Evolutionary conservation across 192 early-diverging fungal genomes (phyloP).

Genomic region (Kickxella alabastrina): DNA sequence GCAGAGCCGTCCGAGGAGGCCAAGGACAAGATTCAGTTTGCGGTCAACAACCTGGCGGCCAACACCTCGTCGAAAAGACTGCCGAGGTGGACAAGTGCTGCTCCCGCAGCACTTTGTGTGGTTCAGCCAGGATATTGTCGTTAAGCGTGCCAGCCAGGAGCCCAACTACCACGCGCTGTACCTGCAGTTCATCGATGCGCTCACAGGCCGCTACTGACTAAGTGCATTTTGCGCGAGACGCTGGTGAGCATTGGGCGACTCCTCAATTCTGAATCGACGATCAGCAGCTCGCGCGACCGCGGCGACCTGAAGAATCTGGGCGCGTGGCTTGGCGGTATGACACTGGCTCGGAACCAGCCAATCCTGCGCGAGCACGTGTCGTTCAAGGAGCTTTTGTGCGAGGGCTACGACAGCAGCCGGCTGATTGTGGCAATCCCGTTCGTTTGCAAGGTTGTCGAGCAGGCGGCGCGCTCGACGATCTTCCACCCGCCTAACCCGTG

Average conservation of each 20-base stretch:
- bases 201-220: conserved; percentile 63
- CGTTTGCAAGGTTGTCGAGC: conserved; percentile 95
- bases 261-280: conserved; percentile 90
- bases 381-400: conserved; percentile 90
- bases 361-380: conserved; percentile 94
- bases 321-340: conserved; percentile 95
- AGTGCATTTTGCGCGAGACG: conserved; percentile 85
- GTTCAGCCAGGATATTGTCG: conserved; percentile 94
- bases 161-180: conserved; percentile 96
- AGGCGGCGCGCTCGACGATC: conserved; percentile 75
- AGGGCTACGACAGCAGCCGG: conserved; percentile 82
- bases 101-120: conserved; percentile 76
- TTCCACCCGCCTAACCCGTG: conserved; percentile 97
- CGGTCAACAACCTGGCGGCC: conserved; percentile 90
- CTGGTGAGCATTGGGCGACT: conserved; percentile 81
- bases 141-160: conserved; percentile 93
- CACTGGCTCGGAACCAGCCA: conserved; percentile 91
- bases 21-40: conserved; percentile 95
- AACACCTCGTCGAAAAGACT: conserved; percentile 81
- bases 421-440: conserved; percentile 97
- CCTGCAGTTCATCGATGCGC: conserved; percentile 72
- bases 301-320: conserved; percentile 93
- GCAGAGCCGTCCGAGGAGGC: conserved; percentile 49
- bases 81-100: conserved; percentile 58
- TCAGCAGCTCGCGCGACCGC: conserved; percentile 84